These are phyloP conservation scores for Actinomortierella ambigua DNA, from an alignment of 371 early-diverging fungal genomes.

Conservation along the genomic window DNA sequence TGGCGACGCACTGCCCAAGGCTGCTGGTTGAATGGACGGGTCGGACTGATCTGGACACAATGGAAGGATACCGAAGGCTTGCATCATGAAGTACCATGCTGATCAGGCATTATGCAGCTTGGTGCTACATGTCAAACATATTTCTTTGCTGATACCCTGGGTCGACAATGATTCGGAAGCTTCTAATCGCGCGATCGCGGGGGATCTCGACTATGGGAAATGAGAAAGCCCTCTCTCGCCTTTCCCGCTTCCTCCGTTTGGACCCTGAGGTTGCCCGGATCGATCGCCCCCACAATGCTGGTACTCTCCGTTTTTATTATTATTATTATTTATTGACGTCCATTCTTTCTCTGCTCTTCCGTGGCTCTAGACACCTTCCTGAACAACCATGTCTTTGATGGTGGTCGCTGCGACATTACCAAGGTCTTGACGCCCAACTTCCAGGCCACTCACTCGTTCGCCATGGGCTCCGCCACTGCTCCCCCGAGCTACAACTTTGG, in stretches of 20 bases:
- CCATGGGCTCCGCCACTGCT: conserved; percentile 81
- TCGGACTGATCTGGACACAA: too few species aligned
- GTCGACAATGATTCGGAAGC: background rate
- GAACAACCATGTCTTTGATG: conserved; percentile 89
- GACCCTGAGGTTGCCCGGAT: background rate
- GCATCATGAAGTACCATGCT: too few species aligned
- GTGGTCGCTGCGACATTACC: conserved; percentile 92
- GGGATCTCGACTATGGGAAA: background rate
- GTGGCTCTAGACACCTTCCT: conserved; percentile 68
- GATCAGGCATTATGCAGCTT: too few species aligned
- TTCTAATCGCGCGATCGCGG: background rate
- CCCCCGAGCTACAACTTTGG: conserved; percentile 91
- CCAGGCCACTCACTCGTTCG: conserved; percentile 92
- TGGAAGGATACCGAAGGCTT: too few species aligned
- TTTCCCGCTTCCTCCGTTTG: background rate
- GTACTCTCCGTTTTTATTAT: background rate
- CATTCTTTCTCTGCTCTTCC: too few species aligned
- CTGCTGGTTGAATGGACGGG: too few species aligned
- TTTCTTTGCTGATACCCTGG: too few species aligned
- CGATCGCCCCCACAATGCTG: background rate
- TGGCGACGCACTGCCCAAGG: background rate
- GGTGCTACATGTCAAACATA: too few species aligned
- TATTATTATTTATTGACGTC: background rate
- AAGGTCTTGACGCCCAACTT: conserved; percentile 91
- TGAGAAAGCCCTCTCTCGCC: background rate